Conservation (phyloP, 2,329 filamentous ascomycete genomes). For the Chaetomiaceae sp. region DNA sequence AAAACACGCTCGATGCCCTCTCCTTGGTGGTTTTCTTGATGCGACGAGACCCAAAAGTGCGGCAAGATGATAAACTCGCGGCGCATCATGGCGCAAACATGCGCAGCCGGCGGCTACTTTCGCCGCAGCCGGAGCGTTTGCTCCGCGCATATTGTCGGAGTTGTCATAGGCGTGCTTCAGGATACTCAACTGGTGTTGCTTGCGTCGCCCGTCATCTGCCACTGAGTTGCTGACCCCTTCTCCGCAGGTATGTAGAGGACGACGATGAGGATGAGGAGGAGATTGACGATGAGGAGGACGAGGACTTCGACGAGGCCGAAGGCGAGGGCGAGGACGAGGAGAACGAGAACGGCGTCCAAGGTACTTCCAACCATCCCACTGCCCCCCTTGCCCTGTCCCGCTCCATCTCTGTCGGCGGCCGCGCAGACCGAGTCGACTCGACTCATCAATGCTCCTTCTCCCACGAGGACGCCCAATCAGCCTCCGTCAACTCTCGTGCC, state of each 20-base stretch:
- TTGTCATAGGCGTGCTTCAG: neutral
- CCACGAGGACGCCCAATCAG: too few relatives aligned
- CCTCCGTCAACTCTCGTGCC: too few relatives aligned
- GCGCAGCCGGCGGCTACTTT: neutral
- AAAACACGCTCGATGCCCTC: constrained; percentile 6
- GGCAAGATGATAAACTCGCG: neutral
- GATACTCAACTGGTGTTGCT: neutral
- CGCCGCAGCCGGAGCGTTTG: neutral
- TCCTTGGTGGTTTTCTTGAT: constrained; percentile 8
- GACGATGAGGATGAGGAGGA: constrained; percentile 28
- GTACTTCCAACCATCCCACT: constrained; percentile 25
- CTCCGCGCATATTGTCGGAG: neutral
- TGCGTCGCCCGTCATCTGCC: neutral
- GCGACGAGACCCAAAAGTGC: constrained; percentile 10
- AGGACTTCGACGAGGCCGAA: constrained; percentile 28
- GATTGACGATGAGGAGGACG: constrained; percentile 28
- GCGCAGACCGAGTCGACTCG: neutral
- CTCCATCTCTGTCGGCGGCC: neutral
- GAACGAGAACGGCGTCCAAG: constrained; percentile 33
- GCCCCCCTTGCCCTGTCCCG: neutral
- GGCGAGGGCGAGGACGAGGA: constrained; percentile 32
- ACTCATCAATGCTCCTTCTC: neutral
- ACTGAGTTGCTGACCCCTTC: constrained; percentile 4
- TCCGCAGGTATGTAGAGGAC: constrained; percentile 23
- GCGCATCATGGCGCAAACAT: constrained; percentile 20